Conservation (phyloP, 352 stramenopile species). For the Pythium insidiosum region DNA sequence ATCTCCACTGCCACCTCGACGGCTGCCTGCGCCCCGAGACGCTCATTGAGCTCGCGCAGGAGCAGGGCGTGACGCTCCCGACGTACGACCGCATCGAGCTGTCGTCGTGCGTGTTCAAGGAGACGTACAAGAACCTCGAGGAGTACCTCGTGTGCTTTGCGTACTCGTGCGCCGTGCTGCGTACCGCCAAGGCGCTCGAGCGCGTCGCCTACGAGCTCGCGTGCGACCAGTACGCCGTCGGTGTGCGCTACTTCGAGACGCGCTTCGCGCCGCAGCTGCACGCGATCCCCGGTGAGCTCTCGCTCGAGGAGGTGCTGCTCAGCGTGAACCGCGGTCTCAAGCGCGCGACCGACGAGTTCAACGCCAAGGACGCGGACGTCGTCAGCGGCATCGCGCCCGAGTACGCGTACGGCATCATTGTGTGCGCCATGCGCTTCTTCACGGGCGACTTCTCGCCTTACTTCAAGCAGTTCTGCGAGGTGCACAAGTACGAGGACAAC, state of each 20-base stretch:
- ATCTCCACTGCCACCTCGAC: slow-evolving; percentile 86
- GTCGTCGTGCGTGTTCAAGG: slow-evolving; percentile 61
- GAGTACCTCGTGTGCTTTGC: slow-evolving; percentile 84
- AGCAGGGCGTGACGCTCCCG: slow-evolving; percentile 65
- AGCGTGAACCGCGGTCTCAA: slow-evolving; percentile 49
- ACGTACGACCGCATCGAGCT: slow-evolving; percentile 61
- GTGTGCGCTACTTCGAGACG: slow-evolving; percentile 83
- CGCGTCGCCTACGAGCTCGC: slow-evolving; percentile 82
- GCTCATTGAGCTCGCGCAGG: slow-evolving; percentile 72
- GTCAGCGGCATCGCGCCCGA: slow-evolving; percentile 37
- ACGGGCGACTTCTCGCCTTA: slow-evolving; percentile 72
- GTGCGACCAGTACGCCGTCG: slow-evolving; percentile 64
- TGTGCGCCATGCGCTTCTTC: slow-evolving; percentile 88
- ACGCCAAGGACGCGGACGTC: slow-evolving; percentile 42
- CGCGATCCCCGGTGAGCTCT: slow-evolving; percentile 44
- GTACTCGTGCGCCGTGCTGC: slow-evolving; percentile 67
- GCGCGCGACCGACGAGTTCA: slow-evolving; percentile 62
- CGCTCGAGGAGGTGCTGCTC: slow-evolving; percentile 68
- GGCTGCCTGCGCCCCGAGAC: slow-evolving; percentile 74
- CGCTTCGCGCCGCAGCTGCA: slow-evolving; percentile 83
- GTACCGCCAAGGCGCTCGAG: slow-evolving; percentile 50
- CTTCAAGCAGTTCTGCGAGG: slow-evolving; percentile 77
- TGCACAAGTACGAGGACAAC: slow-evolving; percentile 62
- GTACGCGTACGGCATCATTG: slow-evolving; percentile 84
- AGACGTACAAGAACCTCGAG: slow-evolving; percentile 72